These are phyloP conservation scores for Aristolochia contorta DNA, from an alignment of 164 flowering plant genomes.

Conservation along the genomic window DNA sequence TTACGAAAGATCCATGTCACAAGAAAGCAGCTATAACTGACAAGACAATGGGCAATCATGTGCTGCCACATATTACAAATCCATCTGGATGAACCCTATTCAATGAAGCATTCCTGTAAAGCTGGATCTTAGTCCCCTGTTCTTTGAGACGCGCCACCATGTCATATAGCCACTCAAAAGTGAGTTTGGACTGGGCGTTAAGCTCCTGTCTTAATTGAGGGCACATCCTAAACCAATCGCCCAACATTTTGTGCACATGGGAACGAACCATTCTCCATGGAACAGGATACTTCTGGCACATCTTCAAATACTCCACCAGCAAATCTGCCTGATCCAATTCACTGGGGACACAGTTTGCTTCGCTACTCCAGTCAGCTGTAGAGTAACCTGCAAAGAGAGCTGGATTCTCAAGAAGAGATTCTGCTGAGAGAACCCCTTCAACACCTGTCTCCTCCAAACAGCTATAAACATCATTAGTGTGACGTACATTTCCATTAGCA, in stretches of 20 bases:
- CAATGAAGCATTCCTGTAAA: slow-evolving; percentile 24
- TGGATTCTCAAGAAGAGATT: slow-evolving; percentile 89
- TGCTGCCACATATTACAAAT: slow-evolving; percentile 4
- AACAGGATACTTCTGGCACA: slow-evolving; percentile 84
- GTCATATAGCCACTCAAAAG: slow-evolving; percentile 73
- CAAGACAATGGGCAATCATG: not conserved
- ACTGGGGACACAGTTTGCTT: slow-evolving; percentile 25
- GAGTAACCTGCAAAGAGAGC: slow-evolving; percentile 86
- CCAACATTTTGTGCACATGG: slow-evolving; percentile 85
- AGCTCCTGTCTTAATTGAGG: slow-evolving; percentile 66
- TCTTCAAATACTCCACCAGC: slow-evolving; percentile 64
- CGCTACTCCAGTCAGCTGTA: slow-evolving; percentile 62
- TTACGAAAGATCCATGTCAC: too few species aligned
- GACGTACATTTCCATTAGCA: slow-evolving; percentile 88
- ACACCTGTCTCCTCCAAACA: slow-evolving; percentile 74
- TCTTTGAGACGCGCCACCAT: slow-evolving; percentile 65
- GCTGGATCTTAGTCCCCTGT: slow-evolving; percentile 53
- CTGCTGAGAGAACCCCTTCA: slow-evolving; percentile 96
- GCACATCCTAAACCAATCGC: slow-evolving; percentile 82
- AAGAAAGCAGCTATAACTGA: too few species aligned
- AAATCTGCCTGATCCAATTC: slow-evolving; percentile 65
- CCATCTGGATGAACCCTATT: slow-evolving; percentile 15
- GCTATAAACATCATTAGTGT: slow-evolving; percentile 59
- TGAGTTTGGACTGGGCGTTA: slow-evolving; percentile 56
- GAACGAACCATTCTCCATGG: slow-evolving; percentile 96